Evolutionary conservation across 768 basidiomycete species (phyloP).

Genomic region (Dioszegia aurantiaca): DNA sequence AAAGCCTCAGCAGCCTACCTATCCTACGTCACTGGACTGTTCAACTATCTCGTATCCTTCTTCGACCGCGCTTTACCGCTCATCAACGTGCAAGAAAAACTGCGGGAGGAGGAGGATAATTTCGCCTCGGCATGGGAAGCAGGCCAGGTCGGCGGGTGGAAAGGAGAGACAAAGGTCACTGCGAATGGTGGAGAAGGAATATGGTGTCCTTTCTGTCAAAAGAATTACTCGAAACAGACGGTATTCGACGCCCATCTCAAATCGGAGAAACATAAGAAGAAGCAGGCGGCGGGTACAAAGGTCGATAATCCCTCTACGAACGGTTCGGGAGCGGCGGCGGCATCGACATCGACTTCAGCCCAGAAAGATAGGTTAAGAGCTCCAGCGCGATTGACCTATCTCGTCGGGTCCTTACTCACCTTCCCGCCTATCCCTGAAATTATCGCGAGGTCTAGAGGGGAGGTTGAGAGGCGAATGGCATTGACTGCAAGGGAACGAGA

Average conservation of each 20-base stretch:
- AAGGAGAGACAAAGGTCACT: slow-evolving; percentile 56
- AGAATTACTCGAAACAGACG: slow-evolving; percentile 91
- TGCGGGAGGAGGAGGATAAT: slow-evolving; percentile 63
- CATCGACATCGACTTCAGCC: slow-evolving; percentile 49
- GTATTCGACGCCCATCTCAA: slow-evolving; percentile 94
- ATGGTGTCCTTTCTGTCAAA: slow-evolving; percentile 71
- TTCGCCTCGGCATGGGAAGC: slow-evolving; percentile 80
- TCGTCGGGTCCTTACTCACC: slow-evolving; percentile 66
- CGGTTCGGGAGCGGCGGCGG: slow-evolving; percentile 21
- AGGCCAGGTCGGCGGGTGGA: slow-evolving; percentile 75
- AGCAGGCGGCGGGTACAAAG: slow-evolving; percentile 43
- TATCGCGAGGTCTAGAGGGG: slow-evolving; percentile 85
- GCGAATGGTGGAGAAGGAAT: slow-evolving; percentile 61
- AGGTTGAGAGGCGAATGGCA: slow-evolving; percentile 93
- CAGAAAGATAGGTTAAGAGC: slow-evolving; percentile 26
- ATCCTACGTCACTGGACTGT: slow-evolving; percentile 80
- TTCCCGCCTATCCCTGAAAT: slow-evolving; percentile 61
- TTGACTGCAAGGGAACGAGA: slow-evolving; percentile 90
- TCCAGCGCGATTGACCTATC: slow-evolving; percentile 69
- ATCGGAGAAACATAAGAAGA: slow-evolving; percentile 91
- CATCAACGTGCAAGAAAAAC: slow-evolving; percentile 67
- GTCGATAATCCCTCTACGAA: slow-evolving; percentile 59
- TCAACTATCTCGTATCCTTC: slow-evolving; percentile 82
- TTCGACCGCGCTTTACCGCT: slow-evolving; percentile 79
- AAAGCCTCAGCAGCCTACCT: slow-evolving; percentile 45